Evolutionary conservation across 257 asterid species (phyloP).

Genomic region (Anisodus acutangulus): DNA sequence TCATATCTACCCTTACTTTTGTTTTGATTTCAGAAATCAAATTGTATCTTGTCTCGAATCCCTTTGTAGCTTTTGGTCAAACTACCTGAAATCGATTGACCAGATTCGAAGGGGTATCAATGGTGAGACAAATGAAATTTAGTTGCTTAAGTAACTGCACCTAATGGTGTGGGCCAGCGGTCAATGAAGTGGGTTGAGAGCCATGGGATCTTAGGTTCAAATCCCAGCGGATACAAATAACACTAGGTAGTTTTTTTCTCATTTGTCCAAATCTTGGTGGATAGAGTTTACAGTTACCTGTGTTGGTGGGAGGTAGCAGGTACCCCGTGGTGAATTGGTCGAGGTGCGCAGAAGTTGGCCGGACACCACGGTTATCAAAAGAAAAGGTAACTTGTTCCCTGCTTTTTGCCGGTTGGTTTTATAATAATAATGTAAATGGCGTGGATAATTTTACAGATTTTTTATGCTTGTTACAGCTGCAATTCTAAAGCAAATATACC

Average conservation of each 20-base stretch:
- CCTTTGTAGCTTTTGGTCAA: too few relatives aligned
- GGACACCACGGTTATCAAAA: background rate
- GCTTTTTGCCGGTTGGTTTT: background rate
- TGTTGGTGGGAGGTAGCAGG: background rate
- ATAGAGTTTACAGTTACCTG: background rate
- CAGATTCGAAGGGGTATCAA: too few relatives aligned
- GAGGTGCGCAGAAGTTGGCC: background rate
- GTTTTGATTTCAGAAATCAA: too few relatives aligned
- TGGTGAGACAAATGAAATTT: too few relatives aligned
- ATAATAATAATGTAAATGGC: background rate
- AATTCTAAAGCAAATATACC: background rate
- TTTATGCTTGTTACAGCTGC: background rate
- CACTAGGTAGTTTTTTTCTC: background rate
- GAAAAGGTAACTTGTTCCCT: background rate
- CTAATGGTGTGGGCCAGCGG: background rate
- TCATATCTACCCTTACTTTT: too few relatives aligned
- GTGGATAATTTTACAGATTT: background rate
- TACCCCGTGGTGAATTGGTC: background rate
- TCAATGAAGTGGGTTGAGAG: background rate
- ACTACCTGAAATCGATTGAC: too few relatives aligned
- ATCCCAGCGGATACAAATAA: background rate
- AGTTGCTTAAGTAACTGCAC: too few relatives aligned
- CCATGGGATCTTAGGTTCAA: background rate
- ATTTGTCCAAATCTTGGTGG: background rate
- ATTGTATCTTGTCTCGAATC: too few relatives aligned